A percentile compares a stretch with the other conserved stretches of the same genome.
phyloP scores from a whole-genome alignment of 768 basidiomycete species.

The Dentipellis sp. region DNA sequence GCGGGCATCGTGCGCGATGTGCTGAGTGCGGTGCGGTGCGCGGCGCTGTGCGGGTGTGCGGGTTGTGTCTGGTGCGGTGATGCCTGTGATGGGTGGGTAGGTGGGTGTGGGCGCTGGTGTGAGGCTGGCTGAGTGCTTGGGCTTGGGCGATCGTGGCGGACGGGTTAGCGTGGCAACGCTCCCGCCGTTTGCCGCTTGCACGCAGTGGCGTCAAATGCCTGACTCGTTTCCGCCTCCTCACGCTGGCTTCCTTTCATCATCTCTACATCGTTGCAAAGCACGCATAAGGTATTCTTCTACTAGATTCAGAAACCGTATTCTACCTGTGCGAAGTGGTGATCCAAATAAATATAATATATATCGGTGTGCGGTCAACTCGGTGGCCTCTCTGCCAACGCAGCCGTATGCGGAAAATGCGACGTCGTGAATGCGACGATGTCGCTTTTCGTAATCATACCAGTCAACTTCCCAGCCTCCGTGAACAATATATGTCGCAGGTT shows the following conservation, averaged over 20 bases:
- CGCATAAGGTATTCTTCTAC: no score
- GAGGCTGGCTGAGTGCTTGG: not conserved
- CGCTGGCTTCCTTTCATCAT: no score
- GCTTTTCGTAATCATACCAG: conserved; percentile 60
- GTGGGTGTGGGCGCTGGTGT: not conserved
- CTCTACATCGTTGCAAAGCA: no score
- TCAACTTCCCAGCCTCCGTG: conserved; percentile 46
- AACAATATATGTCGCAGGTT: conserved; percentile 64
- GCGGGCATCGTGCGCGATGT: not conserved
- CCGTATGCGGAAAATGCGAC: conserved; percentile 48
- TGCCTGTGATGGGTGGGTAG: not conserved
- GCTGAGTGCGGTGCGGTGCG: no score
- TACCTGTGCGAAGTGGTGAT: no score
- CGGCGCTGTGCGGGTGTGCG: no score
- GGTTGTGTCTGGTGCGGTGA: not conserved
- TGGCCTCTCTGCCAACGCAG: conserved; percentile 4
- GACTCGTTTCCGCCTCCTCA: no score
- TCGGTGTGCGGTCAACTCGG: not conserved
- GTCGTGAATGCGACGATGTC: conserved; percentile 55
- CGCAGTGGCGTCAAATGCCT: not conserved
- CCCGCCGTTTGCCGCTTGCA: not conserved
- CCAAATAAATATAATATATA: not conserved
- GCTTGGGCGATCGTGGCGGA: not conserved
- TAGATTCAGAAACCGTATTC: no score
- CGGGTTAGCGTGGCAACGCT: not conserved